Percentiles rank a stretch among this genome's conserved stretches.
Evolutionary conservation across 345 rosid genomes (phyloP).

Genomic region (Sisymbrium irio): DNA sequence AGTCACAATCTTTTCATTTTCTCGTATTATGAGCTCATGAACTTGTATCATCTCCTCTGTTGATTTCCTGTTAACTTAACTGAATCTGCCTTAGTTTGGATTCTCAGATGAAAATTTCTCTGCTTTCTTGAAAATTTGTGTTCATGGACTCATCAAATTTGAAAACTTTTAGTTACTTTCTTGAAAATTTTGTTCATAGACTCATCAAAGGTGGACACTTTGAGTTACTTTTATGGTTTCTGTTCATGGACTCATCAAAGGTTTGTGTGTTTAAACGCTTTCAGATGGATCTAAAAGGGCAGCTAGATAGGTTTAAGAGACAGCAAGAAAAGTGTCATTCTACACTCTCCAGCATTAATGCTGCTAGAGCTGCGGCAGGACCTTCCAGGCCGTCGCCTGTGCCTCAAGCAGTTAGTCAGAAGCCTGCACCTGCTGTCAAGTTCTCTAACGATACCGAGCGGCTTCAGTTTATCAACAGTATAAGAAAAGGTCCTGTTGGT

Average conservation of each 20-base stretch:
- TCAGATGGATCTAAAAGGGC: slow-evolving; percentile 65
- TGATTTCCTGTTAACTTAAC: neutral
- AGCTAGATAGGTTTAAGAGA: slow-evolving; percentile 59
- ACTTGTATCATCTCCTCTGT: neutral
- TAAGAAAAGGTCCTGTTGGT: slow-evolving; percentile 73
- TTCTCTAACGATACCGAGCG: slow-evolving; percentile 80
- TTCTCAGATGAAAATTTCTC: too few relatives aligned
- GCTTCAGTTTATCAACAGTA: slow-evolving; percentile 54
- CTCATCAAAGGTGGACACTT: too few relatives aligned
- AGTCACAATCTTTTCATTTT: too few relatives aligned
- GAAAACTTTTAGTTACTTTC: too few relatives aligned
- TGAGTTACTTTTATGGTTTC: too few relatives aligned
- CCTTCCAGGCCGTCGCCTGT: slow-evolving; percentile 19
- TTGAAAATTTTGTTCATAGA: too few relatives aligned
- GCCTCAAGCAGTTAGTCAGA: slow-evolving; percentile 37
- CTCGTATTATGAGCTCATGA: too few relatives aligned
- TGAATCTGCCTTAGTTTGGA: too few relatives aligned
- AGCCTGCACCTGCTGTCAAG: slow-evolving; percentile 45
- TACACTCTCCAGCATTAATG: slow-evolving; percentile 53
- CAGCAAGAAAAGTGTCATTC: slow-evolving; percentile 77
- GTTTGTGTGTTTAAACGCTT: neutral
- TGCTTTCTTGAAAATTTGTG: too few relatives aligned
- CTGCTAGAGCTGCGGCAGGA: slow-evolving; percentile 34
- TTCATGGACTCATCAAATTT: too few relatives aligned
- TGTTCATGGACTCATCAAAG: neutral